phyloP scores from a whole-genome alignment of 163 green algal species.

The Volvox carteri region DNA sequence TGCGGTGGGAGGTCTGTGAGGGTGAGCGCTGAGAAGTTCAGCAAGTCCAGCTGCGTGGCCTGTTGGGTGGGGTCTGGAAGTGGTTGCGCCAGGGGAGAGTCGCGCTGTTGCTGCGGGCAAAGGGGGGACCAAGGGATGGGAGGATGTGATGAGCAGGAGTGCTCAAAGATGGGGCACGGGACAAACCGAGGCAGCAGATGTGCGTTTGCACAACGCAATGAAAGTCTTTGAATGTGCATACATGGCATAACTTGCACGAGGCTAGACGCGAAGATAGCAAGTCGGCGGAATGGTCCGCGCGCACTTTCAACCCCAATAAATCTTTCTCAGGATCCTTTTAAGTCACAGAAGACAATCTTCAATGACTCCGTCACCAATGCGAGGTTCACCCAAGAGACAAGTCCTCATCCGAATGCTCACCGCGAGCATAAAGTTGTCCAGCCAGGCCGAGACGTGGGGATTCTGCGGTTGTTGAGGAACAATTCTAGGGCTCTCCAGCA shows the following conservation, averaged over 20 bases:
- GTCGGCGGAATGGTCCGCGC: not conserved
- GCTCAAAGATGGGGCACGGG: no score
- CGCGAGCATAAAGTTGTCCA: slow-evolving; percentile 52
- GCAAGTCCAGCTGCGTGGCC: slow-evolving; percentile 7
- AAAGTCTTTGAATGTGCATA: no score
- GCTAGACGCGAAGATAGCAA: slow-evolving; percentile 22
- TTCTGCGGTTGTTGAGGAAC: slow-evolving; percentile 13
- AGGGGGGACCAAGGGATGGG: not conserved
- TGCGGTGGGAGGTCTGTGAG: not conserved
- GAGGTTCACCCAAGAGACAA: not conserved
- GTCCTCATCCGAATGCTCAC: slow-evolving; percentile 14
- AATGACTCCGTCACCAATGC: not conserved
- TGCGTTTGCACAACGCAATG: no score
- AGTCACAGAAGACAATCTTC: not conserved
- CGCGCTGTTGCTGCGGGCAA: slow-evolving; percentile 31
- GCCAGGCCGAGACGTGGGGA: slow-evolving; percentile 32
- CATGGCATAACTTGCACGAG: not conserved
- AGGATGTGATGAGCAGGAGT: not conserved
- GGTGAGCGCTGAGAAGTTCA: slow-evolving; percentile 22
- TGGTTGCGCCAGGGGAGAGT: not conserved
- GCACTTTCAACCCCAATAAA: not conserved
- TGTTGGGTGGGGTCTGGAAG: slow-evolving; percentile 1
- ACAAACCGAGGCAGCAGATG: no score
- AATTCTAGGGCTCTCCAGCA: slow-evolving; percentile 35
- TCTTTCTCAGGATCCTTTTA: not conserved